Conservation (phyloP, 208 protist genomes). For the Endotrypanum monterogeii region DNA sequence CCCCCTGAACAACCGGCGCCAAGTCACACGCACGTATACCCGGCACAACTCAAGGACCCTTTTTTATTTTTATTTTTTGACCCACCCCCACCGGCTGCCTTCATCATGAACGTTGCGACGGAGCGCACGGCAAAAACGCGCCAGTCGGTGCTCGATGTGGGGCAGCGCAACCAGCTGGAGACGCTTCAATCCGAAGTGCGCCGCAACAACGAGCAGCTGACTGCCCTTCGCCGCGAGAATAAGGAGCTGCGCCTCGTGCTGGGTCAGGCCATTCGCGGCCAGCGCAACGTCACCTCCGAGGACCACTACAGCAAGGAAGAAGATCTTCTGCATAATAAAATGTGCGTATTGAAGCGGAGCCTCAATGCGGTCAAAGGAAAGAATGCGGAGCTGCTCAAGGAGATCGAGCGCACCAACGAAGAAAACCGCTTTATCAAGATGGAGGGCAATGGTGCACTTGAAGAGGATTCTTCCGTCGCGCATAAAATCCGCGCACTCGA, state of each 20-base stretch:
- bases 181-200: conserved; percentile 74
- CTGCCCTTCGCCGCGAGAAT: conserved; percentile 84
- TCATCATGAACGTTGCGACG: background rate
- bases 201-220: conserved; percentile 87
- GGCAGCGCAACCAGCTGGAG: conserved; percentile 88
- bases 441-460: conserved; percentile 57
- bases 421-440: conserved; percentile 52
- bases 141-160: conserved; percentile 84
- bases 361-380: conserved; percentile 85
- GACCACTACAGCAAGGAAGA: conserved; percentile 81
- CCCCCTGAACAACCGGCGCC: background rate
- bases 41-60: background rate
- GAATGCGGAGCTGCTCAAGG: conserved; percentile 65
- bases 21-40: background rate
- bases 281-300: conserved; percentile 63
- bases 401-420: conserved; percentile 60
- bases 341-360: conserved; percentile 80
- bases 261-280: conserved; percentile 57
- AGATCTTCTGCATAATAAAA: conserved; percentile 80
- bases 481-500: conserved; percentile 94
- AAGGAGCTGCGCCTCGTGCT: conserved; percentile 74
- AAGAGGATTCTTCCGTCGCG: conserved; percentile 79
- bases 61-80: background rate
- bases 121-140: conserved; percentile 41
- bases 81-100: background rate